Percentiles rank a stretch among this genome's conserved stretches.
Evolutionary conservation across 2,329 filamentous ascomycete genomes (phyloP).

Genomic region (Fusarium verticillioides): DNA sequence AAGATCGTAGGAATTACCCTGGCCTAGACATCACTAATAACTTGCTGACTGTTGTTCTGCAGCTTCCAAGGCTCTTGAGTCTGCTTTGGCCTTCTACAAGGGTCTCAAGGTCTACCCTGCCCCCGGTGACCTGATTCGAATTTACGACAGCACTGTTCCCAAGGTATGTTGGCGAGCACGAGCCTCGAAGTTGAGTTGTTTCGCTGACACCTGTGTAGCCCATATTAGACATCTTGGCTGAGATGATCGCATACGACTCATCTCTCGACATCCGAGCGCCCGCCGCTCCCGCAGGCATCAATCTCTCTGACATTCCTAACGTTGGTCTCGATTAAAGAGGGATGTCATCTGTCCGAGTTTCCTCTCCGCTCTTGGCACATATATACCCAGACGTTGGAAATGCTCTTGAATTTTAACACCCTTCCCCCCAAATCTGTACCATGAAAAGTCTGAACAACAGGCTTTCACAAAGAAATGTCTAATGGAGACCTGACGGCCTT

Average conservation of each 20-base stretch:
- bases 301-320: conserved; percentile 61
- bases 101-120: conserved; percentile 98
- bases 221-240: conserved; percentile 93
- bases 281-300: conserved; percentile 51
- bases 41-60: conserved; percentile 32
- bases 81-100: conserved; percentile 96
- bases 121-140: conserved; percentile 89
- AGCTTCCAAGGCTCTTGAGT: conserved; percentile 79
- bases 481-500: conserved; percentile 47
- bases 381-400: conserved; percentile 38
- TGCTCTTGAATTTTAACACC: conserved; percentile 26
- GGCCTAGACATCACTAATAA: neutral
- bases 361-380: conserved; percentile 32
- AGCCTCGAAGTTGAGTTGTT: neutral
- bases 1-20: conserved; percentile 73
- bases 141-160: conserved; percentile 98
- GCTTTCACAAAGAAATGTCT: conserved; percentile 31
- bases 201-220: conserved; percentile 64
- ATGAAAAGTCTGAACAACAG: conserved; percentile 21
- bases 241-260: conserved; percentile 96
- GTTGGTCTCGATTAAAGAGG: conserved; percentile 64
- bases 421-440: conserved; percentile 21
- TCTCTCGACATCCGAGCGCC: conserved; percentile 69
- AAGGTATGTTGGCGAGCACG: conserved; percentile 69
- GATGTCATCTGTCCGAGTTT: conserved; percentile 22